phyloP scores from a whole-genome alignment of 108 stramenopile species.

The Cylindrotheca fusiformis region DNA sequence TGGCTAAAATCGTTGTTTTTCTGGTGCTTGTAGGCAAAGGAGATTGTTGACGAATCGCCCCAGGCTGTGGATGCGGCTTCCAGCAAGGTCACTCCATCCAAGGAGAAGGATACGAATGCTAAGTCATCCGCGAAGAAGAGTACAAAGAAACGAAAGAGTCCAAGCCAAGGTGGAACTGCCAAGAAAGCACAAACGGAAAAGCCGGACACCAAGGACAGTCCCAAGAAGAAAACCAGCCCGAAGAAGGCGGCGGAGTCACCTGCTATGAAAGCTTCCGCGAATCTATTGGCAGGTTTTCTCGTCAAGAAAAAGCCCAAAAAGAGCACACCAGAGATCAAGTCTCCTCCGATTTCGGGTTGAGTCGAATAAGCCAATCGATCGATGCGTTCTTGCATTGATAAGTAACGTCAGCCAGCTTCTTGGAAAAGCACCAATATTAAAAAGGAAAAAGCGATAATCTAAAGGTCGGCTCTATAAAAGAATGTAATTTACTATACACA shows the following conservation, averaged over 20 bases:
- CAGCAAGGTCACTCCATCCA: constrained; percentile 6
- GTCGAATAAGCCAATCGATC: too few relatives aligned
- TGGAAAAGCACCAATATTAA: too few relatives aligned
- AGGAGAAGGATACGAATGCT: constrained; percentile 13
- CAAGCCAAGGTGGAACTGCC: neutral
- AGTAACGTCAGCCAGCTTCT: too few relatives aligned
- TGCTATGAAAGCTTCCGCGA: constrained; percentile 6
- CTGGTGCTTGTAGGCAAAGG: constrained; percentile 1
- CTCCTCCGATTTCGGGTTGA: too few relatives aligned
- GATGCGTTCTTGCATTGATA: too few relatives aligned
- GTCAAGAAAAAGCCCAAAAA: neutral
- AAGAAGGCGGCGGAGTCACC: neutral
- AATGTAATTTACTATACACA: too few relatives aligned
- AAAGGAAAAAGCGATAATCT: too few relatives aligned
- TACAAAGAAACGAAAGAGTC: neutral
- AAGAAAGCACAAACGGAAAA: neutral
- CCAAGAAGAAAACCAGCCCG: constrained; percentile 1
- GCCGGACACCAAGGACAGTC: neutral
- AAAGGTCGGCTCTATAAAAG: too few relatives aligned
- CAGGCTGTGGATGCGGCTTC: neutral
- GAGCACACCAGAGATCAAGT: too few relatives aligned
- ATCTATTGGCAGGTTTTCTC: neutral
- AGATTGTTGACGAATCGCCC: neutral
- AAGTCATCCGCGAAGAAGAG: constrained; percentile 5
- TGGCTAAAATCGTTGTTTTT: neutral